These are phyloP conservation scores for Linnemannia exigua DNA, from an alignment of 192 early-diverging fungal genomes.

Conservation along the genomic window DNA sequence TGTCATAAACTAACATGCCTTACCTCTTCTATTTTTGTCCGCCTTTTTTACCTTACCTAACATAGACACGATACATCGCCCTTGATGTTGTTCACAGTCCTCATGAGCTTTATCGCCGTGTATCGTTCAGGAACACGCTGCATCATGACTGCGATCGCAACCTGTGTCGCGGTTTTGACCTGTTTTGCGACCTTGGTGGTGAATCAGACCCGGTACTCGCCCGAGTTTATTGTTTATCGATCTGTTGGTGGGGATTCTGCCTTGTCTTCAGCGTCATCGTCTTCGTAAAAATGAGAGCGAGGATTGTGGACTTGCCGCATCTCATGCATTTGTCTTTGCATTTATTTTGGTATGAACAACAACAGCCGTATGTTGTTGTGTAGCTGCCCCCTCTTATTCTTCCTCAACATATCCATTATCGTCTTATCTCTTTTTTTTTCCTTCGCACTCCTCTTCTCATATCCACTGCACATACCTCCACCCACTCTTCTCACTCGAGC, in stretches of 20 bases:
- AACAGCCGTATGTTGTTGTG: too few relatives aligned
- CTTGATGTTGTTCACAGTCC: constrained; percentile 29
- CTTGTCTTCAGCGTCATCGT: neutral
- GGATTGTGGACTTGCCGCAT: neutral
- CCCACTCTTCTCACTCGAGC: neutral
- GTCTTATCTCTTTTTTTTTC: neutral
- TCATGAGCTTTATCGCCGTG: constrained; percentile 36
- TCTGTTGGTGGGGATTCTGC: neutral
- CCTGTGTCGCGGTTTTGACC: constrained; percentile 33
- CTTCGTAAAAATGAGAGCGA: neutral
- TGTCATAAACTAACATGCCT: neutral
- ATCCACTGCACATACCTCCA: neutral
- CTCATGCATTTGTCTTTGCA: neutral
- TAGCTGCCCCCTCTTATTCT: too few relatives aligned
- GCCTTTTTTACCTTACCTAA: neutral
- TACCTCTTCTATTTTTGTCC: neutral
- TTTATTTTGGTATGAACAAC: too few relatives aligned
- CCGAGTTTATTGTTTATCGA: constrained; percentile 25
- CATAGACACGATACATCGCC: constrained; percentile 34
- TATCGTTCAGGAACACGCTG: constrained; percentile 45
- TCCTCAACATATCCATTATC: too few relatives aligned
- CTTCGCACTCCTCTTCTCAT: neutral
- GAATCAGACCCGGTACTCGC: constrained; percentile 34
- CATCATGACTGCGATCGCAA: constrained; percentile 36
- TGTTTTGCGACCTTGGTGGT: constrained; percentile 42